A percentile compares a stretch with the other conserved stretches of the same genome.
These are phyloP conservation scores for Pseudoturritis turrita DNA, from an alignment of 345 rosid species.

Conservation along the genomic window DNA sequence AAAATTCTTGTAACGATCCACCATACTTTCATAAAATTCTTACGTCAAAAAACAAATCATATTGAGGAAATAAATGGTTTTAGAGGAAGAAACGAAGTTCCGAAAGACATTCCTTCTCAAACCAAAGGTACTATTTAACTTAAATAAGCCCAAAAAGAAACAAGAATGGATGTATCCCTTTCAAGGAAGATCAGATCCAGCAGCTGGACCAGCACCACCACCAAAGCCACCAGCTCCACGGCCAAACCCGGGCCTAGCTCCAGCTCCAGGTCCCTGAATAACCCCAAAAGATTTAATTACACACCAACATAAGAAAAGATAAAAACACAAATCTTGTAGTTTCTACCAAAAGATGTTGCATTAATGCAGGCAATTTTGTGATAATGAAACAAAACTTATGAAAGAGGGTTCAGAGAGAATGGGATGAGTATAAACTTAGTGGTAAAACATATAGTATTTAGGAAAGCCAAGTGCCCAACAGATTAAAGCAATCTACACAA, in stretches of 20 bases:
- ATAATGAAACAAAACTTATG: background rate
- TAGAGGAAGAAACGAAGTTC: background rate
- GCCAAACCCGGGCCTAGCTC: constrained; percentile 65
- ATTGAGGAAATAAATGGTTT: background rate
- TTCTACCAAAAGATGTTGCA: background rate
- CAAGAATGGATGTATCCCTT: background rate
- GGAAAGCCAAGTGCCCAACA: background rate
- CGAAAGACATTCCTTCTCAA: background rate
- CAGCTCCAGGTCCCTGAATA: constrained; percentile 60
- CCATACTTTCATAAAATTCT: background rate
- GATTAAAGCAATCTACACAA: background rate
- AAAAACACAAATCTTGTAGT: background rate
- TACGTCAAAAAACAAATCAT: background rate
- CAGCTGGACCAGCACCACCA: constrained; percentile 43
- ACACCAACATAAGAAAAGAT: background rate
- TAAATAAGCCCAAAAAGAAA: background rate
- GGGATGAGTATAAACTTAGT: background rate
- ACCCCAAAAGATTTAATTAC: background rate
- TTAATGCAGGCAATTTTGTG: background rate
- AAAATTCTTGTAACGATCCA: background rate
- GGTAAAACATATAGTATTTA: background rate
- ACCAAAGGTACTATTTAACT: constrained; percentile 6
- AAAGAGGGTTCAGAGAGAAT: background rate
- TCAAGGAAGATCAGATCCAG: constrained; percentile 54
- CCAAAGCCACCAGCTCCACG: constrained; percentile 63